Evolutionary conservation across 352 stramenopile species (phyloP).

Genomic region (Phytophthora pluvialis): DNA sequence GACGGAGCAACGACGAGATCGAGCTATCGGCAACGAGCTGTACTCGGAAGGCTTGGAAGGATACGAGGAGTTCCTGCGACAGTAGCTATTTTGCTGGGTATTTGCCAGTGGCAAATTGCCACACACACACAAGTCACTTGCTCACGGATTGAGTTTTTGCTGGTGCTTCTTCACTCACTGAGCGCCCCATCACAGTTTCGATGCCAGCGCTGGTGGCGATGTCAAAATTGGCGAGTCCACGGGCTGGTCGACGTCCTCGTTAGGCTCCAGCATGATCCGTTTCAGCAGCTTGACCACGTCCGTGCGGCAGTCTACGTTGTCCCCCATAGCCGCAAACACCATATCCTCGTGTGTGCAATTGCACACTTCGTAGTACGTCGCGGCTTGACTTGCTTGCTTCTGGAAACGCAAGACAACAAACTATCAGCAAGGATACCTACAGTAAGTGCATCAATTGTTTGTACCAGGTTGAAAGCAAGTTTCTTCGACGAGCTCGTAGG

Average conservation of each 20-base stretch:
- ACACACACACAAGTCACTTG: not conserved
- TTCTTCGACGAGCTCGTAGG: constrained; percentile 66
- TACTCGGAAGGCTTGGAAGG: constrained; percentile 58
- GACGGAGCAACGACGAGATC: constrained; percentile 47
- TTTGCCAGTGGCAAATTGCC: too few species aligned
- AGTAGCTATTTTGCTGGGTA: constrained; percentile 2
- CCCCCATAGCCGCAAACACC: constrained; percentile 75
- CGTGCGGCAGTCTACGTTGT: constrained; percentile 50
- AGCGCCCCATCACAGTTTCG: constrained; percentile 22
- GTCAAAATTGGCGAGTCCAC: constrained; percentile 9
- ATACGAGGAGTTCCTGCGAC: constrained; percentile 60
- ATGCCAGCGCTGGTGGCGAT: constrained; percentile 1
- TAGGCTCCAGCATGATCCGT: constrained; percentile 38
- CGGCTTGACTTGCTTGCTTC: constrained; percentile 48
- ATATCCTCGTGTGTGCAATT: constrained; percentile 69
- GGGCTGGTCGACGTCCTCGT: not conserved
- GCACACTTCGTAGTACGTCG: constrained; percentile 49
- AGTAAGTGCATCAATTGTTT: not conserved
- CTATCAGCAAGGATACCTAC: constrained; percentile 1
- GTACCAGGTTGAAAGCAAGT: constrained; percentile 55
- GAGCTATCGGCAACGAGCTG: constrained; percentile 51
- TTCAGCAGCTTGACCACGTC: constrained; percentile 50
- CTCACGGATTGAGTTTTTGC: constrained; percentile 1
- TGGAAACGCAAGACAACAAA: constrained; percentile 18
- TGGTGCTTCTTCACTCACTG: not conserved